Evolutionary conservation across 768 basidiomycete species (phyloP), one percentile per base, ranked within the genome.

Genomic region (Phanerochaete carnosa): DNA sequence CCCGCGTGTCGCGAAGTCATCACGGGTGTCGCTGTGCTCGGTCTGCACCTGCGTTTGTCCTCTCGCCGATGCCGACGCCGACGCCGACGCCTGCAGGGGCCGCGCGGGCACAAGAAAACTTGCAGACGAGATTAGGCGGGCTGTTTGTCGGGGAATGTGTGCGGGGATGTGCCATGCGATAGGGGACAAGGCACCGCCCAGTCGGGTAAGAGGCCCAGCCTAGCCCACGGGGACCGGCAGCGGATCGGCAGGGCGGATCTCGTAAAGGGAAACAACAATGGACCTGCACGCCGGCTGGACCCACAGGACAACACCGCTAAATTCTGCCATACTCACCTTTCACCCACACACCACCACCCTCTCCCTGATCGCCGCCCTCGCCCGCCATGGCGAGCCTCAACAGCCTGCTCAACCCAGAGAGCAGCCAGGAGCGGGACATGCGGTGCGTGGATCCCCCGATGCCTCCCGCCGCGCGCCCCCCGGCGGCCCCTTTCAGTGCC

Each of bases 391-490:
- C 70, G 53, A 66, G 62, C 57, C 67, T 71, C 63, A 68, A 71
- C 61, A 65, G 56, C 62, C 67, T 71, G 59, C 68, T 71, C 62
- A 71, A 71, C 59, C 70, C 70, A 2, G 68, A 69, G 32, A 65
- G 64, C 33, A 61, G 60, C 39, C 65, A 66, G 47, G 67, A 70
- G 51, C 59, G 62, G 15, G 62, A 66, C 13, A 55, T 61, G 58
- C 63, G 68, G 69, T 67, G 58, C 45, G 64, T 55, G n/a, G 49
- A 25, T 54, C 53, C 11, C 55, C 55, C 26, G 47, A 26, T 57
- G 57, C 29, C 37, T 45, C 53, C n/a, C 32, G 23, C 35, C 39
- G 54, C 54, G 16, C 22, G 30, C 33, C 26, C 22, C 33, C 30
- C 1, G 9, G 29, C 22, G 52, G n/a, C 30, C 52, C 29, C 52